These are phyloP conservation scores for Corymbia citriodora DNA, from an alignment of 441 rosid species.

Conservation along the genomic window DNA sequence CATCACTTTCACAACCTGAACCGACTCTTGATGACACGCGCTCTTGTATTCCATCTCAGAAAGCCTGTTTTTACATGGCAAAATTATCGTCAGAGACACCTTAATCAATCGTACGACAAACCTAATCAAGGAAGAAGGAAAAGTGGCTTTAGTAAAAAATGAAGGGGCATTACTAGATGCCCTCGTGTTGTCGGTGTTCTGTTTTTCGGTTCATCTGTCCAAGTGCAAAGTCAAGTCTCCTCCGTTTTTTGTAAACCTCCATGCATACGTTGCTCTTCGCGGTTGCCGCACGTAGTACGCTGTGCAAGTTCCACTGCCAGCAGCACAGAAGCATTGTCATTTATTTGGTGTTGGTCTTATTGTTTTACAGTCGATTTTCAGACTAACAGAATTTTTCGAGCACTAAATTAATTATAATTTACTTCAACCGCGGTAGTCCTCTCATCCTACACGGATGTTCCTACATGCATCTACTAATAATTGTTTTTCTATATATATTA, in stretches of 20 bases:
- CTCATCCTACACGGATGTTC: not conserved
- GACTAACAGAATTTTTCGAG: fast-evolving
- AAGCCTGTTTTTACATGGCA: too few species aligned
- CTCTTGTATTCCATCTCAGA: too few species aligned
- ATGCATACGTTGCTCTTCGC: not conserved
- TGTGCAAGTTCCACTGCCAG: not conserved
- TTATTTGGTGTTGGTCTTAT: too few species aligned
- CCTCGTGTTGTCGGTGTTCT: not conserved
- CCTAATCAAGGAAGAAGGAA: not conserved
- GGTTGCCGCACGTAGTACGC: not conserved
- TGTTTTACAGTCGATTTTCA: too few species aligned
- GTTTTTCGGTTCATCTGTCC: not conserved
- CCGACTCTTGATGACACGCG: too few species aligned
- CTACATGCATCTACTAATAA: too few species aligned
- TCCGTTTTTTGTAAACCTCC: not conserved
- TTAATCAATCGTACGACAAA: not conserved
- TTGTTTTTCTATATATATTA: too few species aligned
- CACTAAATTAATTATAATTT: fast-evolving
- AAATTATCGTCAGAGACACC: not conserved
- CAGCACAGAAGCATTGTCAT: not conserved
- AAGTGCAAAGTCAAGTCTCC: not conserved
- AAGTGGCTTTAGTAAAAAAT: too few species aligned
- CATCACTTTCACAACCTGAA: too few species aligned
- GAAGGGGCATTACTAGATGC: not conserved
- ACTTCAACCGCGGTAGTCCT: fast-evolving